These are phyloP conservation scores for Monosporozyma siamensis DNA, from an alignment of 805 yeast genomes.

Conservation along the genomic window DNA sequence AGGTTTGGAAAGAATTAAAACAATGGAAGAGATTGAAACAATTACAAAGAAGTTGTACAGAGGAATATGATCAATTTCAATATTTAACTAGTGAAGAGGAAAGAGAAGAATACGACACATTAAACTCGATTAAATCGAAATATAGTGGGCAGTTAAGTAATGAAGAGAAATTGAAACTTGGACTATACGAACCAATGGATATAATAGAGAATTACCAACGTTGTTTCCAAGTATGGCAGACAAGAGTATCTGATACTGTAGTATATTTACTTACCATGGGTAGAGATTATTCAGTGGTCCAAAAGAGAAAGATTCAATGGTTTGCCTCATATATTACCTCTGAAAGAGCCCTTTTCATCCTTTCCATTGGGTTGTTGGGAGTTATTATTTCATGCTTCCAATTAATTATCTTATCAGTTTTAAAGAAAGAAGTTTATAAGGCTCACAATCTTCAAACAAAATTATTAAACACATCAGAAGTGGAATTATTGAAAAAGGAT, in stretches of 20 bases:
- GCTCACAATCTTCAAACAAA: not conserved
- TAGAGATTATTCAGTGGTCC: not conserved
- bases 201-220: constrained; percentile 15
- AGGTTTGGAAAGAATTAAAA: constrained; percentile 37
- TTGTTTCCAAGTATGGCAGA: constrained; percentile 18
- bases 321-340: constrained; percentile 40
- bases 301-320: constrained; percentile 29
- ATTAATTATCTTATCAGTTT: constrained; percentile 33
- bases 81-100: not conserved
- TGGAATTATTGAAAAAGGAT: constrained; percentile 25
- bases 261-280: constrained; percentile 2
- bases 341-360: constrained; percentile 38
- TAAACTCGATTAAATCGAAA: not conserved
- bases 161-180: not conserved
- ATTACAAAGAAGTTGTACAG: constrained; percentile 24
- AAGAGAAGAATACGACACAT: not conserved
- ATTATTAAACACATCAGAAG: constrained; percentile 5
- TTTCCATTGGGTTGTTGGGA: constrained; percentile 52
- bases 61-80: not conserved
- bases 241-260: constrained; percentile 7
- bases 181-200: constrained; percentile 6
- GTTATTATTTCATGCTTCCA: constrained; percentile 47
- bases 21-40: constrained; percentile 40
- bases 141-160: not conserved
- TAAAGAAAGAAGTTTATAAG: constrained; percentile 7